phyloP scores from a whole-genome alignment of 345 rosid species.

The Linum tenue region DNA sequence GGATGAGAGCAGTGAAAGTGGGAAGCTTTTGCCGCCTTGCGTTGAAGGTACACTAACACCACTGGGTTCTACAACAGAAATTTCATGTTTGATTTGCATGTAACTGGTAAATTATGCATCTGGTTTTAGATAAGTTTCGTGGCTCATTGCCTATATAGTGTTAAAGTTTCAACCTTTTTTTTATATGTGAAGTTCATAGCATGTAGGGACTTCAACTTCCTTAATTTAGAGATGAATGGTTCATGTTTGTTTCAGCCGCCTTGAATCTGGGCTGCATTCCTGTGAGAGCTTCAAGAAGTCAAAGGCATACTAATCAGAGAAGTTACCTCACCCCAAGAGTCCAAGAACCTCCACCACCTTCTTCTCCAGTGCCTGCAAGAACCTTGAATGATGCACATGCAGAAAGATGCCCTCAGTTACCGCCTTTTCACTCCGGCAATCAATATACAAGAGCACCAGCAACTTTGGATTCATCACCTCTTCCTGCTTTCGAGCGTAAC shows the following conservation, averaged over 20 bases:
- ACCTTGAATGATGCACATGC: slow-evolving; percentile 22
- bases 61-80: slow-evolving; percentile 14
- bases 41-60: slow-evolving; percentile 61
- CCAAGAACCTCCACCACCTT: slow-evolving; percentile 32
- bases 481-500: slow-evolving; percentile 21
- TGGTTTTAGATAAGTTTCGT: not conserved
- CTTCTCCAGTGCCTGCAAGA: slow-evolving; percentile 25
- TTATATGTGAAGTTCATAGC: not conserved
- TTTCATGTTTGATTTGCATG: slow-evolving; percentile 5
- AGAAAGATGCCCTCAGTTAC: slow-evolving; percentile 28
- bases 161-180: slow-evolving; percentile 2
- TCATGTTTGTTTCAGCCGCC: slow-evolving; percentile 45
- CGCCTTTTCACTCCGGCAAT: slow-evolving; percentile 20
- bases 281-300: slow-evolving; percentile 93
- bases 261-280: slow-evolving; percentile 87
- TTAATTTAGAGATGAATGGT: slow-evolving; percentile 6
- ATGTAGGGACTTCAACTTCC: not conserved
- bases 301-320: slow-evolving; percentile 78
- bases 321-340: slow-evolving; percentile 62
- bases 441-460: slow-evolving; percentile 25
- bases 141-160: slow-evolving; percentile 6
- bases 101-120: not conserved
- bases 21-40: slow-evolving; percentile 89
- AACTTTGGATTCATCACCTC: slow-evolving; percentile 10
- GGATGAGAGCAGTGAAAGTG: slow-evolving; percentile 77